Base-by-base conservation (phyloP, 169 alveolate genomes). In the Ichthyophthirius multifiliis region DNA sequence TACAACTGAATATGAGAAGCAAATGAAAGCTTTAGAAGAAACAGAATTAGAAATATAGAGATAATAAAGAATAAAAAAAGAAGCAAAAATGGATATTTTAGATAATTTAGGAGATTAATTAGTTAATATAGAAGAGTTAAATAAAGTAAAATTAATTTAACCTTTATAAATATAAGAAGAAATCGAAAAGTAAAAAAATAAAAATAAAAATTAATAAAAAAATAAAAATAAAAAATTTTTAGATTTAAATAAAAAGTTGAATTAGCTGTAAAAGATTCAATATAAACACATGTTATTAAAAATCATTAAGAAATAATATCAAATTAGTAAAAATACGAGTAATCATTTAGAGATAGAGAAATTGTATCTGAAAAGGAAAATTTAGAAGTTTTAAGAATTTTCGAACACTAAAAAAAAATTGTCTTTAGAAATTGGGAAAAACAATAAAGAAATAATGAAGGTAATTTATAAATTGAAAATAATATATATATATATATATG, bases 41-140 rank as follows among this genome's bases (percentile, higher is more conserved):
- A 75, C 41, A 4, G 94, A 89, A 37, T n/a, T n/a, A n/a, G 77
- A 79, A 44, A 71, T 75, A 20, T 90, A 86, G 7, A 79, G 65
- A 48, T 41, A 82, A 15, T 44, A 46, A 39, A 67, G 64, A n/a
- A 43, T 37, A 23, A 78, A 82, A 18, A 74, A 67, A 48, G 90
- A 88, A 64, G 94, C 94, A 15, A 86, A 83, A 44, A 84, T 91
- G 77, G 91, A 86, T 32, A 82, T 89, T 7, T 75, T 75, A 1
- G 90, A 86, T 18, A 81, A 83, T 76, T 75, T 91, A 76, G 47
- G 63, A 15, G 78, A 83, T 18, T 89, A 85, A 32, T 47, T 89
- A 10, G 76, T 67, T 18, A 74, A 82, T 7, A 90, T 87, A 48
- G 92, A 86, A 31, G 92, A 89, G 27, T 31, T 79, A 5, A 80